Conservation (phyloP, 2,329 filamentous ascomycete species). For the Nothopassalora personata region DNA sequence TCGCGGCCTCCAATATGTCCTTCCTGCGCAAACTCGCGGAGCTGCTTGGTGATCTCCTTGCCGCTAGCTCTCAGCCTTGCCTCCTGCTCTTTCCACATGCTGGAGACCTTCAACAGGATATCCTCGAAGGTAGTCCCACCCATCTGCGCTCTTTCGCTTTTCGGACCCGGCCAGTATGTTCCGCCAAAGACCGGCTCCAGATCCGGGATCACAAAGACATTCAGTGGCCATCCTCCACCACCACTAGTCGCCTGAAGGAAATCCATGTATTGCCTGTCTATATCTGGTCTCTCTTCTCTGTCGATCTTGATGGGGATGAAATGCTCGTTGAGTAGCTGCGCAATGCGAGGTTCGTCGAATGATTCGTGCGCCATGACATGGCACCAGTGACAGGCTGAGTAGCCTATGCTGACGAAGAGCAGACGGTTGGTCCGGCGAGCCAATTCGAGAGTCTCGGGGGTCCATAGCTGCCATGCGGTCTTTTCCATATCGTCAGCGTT, state of each 20-base stretch:
- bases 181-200: conserved; percentile 92
- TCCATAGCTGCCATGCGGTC: conserved; percentile 89
- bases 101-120: conserved; percentile 70
- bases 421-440: conserved; percentile 79
- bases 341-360: conserved; percentile 77
- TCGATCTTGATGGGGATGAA: conserved; percentile 94
- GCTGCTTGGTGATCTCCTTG: conserved; percentile 70
- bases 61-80: conserved; percentile 77
- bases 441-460: conserved; percentile 66
- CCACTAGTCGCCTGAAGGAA: conserved; percentile 92
- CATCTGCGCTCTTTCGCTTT: conserved; percentile 45
- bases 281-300: conserved; percentile 85
- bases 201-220: conserved; percentile 92
- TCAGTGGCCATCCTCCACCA: conserved; percentile 87
- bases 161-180: conserved; percentile 88
- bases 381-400: conserved; percentile 86
- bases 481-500: neutral
- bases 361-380: conserved; percentile 92
- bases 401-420: conserved; percentile 91
- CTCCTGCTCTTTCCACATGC: conserved; percentile 77
- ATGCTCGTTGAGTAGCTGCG: conserved; percentile 72
- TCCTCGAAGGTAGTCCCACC: conserved; percentile 72
- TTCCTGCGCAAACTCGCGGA: conserved; percentile 83
- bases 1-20: conserved; percentile 55
- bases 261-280: conserved; percentile 97